A percentile compares a stretch with the other conserved stretches of the same genome.
These are phyloP conservation scores for Cordyceps tenuipes DNA, from an alignment of 2,329 filamentous ascomycete genomes.

Conservation along the genomic window DNA sequence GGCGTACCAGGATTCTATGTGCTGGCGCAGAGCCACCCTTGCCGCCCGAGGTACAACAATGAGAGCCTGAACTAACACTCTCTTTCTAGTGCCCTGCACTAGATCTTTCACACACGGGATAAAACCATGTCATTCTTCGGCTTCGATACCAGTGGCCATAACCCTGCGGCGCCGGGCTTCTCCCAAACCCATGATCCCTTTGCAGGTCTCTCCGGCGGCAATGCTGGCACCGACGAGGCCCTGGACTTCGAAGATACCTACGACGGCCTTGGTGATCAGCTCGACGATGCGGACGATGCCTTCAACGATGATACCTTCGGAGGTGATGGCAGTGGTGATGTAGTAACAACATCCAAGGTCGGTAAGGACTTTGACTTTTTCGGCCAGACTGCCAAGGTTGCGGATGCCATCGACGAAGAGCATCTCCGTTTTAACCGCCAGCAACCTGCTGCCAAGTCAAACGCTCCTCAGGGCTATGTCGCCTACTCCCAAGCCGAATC, in stretches of 20 bases:
- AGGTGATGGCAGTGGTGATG: constrained; percentile 33
- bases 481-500: constrained; percentile 24
- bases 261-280: constrained; percentile 82
- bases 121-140: constrained; percentile 82
- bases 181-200: constrained; percentile 80
- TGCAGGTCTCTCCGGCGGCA: constrained; percentile 61
- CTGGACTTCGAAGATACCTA: constrained; percentile 94
- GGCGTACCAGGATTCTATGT: neutral
- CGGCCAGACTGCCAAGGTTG: constrained; percentile 79
- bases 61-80: neutral
- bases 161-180: constrained; percentile 67
- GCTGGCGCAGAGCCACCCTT: neutral
- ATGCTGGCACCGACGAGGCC: constrained; percentile 39
- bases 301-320: constrained; percentile 95
- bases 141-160: constrained; percentile 63
- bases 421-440: constrained; percentile 76
- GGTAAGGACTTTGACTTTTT: constrained; percentile 98
- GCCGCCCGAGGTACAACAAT: neutral
- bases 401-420: constrained; percentile 82
- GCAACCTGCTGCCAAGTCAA: constrained; percentile 44
- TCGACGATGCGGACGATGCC: constrained; percentile 85
- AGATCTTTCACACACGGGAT: constrained; percentile 15
- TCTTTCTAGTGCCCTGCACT: neutral
- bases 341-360: constrained; percentile 41
- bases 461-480: constrained; percentile 27